Evolutionary conservation across 2,329 filamentous ascomycete genomes (phyloP), one percentile per base, ranked within the genome.

Genomic region (Diaporthe citriasiana): DNA sequence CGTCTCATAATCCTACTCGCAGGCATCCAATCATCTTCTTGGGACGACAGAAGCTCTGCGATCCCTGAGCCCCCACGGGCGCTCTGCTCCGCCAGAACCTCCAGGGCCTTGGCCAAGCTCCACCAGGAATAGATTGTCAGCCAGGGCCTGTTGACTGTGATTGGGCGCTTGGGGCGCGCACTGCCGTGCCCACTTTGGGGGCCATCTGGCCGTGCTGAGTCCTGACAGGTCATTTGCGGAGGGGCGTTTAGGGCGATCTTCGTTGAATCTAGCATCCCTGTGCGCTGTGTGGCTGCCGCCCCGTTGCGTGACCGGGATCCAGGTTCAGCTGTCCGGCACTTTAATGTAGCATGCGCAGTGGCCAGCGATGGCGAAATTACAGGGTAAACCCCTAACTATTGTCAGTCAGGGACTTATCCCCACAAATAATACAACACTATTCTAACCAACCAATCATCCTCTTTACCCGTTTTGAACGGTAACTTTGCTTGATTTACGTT

Each of bases 211-310:
- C 22, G 15, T 25, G 56, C 42, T 47, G 53, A 27, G 69, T 63
- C 35, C 56, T 60, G 42, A 51, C 56, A 60, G 55, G 30, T 71
- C 70, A 71, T 63, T 63, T 71, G 70, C 42, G 45, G 70, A 63
- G 56, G 50, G 33, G 47, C 47, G 22, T 9, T 9, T n/a, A 22
- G 45, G 45, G 22, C 50, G 69, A 47, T 60, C 22, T 22, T 40
- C 38, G 25, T 53, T 38, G 30, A 47, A 63, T 38, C 56, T 51
- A 3, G 15, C 33, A 51, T 51, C 60, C 60, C 42, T 66, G 60
- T 35, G 15, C 6, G 27, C 33, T 38, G 22, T n/a, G 55, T 19
- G 47, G 30, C 2, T n/a, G 45, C 27, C n/a, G n/a, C n/a, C n/a
- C 45, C 45, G 45, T 38, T 68, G 33, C 40, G 19, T 9, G 22